These are phyloP conservation scores for Postia placenta DNA, from an alignment of 768 basidiomycete genomes.

Conservation along the genomic window DNA sequence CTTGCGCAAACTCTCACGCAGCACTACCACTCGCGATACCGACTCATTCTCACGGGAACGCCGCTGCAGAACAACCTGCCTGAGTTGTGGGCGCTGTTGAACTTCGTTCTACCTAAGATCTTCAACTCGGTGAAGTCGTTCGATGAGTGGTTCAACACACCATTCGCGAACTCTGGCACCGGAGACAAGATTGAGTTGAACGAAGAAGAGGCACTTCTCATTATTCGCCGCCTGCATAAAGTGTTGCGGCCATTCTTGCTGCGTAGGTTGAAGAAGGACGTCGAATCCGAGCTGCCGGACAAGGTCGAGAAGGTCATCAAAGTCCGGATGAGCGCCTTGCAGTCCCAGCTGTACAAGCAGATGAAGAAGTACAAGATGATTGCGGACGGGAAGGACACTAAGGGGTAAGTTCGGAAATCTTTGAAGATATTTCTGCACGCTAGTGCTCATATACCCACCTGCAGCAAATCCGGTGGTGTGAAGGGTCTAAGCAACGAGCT, in stretches of 20 bases:
- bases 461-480: conserved; percentile 48
- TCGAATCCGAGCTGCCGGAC: conserved; percentile 91
- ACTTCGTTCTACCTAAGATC: conserved; percentile 90
- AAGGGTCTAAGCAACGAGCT: conserved; percentile 92
- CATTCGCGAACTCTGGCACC: conserved; percentile 96
- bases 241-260: conserved; percentile 93
- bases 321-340: conserved; percentile 88
- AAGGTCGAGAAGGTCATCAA: conserved; percentile 99
- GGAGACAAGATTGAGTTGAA: conserved; percentile 98
- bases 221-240: conserved; percentile 94
- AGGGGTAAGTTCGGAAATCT: conserved; percentile 49
- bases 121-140: conserved; percentile 99
- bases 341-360: conserved; percentile 90
- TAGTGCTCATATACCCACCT: no score
- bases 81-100: conserved; percentile 91
- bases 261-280: conserved; percentile 91
- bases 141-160: conserved; percentile 99
- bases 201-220: conserved; percentile 98
- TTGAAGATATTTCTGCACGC: background rate
- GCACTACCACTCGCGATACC: conserved; percentile 88
- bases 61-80: conserved; percentile 97
- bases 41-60: conserved; percentile 92
- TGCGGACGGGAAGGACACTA: conserved; percentile 69
- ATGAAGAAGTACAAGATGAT: conserved; percentile 99
- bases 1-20: conserved; percentile 85